Evolutionary conservation across 345 rosid genomes (phyloP), one percentile per base, ranked within the genome.

Genomic region (Syzygium jambos): DNA sequence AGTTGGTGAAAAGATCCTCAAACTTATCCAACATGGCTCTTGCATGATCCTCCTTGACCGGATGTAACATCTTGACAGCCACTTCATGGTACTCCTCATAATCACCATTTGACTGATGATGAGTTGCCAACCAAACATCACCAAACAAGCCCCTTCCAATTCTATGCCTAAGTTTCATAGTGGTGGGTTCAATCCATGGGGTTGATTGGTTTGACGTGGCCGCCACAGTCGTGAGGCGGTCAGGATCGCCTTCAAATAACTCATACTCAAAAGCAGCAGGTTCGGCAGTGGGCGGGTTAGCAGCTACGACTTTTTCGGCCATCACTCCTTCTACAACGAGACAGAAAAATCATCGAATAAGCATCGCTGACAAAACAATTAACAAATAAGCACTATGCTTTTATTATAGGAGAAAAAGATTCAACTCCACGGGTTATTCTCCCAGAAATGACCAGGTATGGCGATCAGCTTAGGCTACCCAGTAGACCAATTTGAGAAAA

Each of bases 121-220:
- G 94, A 86, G 99, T 98, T 78, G 97, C 99, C 80, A 98, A 90
- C 98, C 98, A 98, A 86, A 95, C 97, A 91, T 98, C 99, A 51
- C 99, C 99, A 87, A 96, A 98, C 25, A 95, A 93, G 23, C 99
- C 99, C 92, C 99, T 93, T 86, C 99, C 99, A 53, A 98, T 95
- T 49, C 99, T 93, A 88, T 98, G 99, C 53, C 97, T 91, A 84
- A 95, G 96, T 91, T 94, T 96, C 91, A 98, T 89, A 23, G 89
- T 56, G 2, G 93, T 84, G 10, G 98, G 95, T 19, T 96, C 95
- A 85, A 96, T 93, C 99, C 98, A 94, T 0, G 93, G 93, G 86
- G 92, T 91, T 7, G 89, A 89, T 89, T 91, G 91, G 84, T 89
- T 89, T n/a, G 96, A 92, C 3, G 93, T 85, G 23, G 91, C 94